Percentiles rank a stretch among this genome's conserved stretches.
Conservation (phyloP, 495 filamentous ascomycete genomes). For the Aspergillus baeticus region DNA sequence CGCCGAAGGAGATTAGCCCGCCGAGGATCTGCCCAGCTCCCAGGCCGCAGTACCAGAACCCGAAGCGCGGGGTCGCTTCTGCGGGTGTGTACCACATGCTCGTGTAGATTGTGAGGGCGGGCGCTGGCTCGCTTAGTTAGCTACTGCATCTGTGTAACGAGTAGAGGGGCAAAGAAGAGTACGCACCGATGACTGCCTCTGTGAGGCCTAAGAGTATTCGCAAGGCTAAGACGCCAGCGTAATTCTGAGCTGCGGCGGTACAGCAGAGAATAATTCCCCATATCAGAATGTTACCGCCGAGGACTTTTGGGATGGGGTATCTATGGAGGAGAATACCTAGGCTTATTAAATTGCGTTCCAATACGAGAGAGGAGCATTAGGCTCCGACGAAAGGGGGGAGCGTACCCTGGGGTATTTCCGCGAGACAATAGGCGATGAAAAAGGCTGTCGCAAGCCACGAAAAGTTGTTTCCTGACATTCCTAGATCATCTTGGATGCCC, state of each 20-base stretch:
- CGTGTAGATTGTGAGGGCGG: conserved; percentile 50
- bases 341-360: neutral
- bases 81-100: conserved; percentile 62
- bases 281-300: conserved; percentile 52
- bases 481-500: conserved; percentile 50
- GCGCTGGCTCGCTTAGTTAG: conserved; percentile 24
- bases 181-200: conserved; percentile 56
- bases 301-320: conserved; percentile 55
- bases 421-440: conserved; percentile 54
- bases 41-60: conserved; percentile 65
- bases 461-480: conserved; percentile 53
- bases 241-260: conserved; percentile 53
- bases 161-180: neutral
- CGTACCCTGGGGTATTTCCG: conserved; percentile 53
- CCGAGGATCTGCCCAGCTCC: conserved; percentile 64
- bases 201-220: conserved; percentile 64
- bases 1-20: conserved; percentile 58
- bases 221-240: conserved; percentile 39
- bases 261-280: conserved; percentile 61
- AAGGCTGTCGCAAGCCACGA: conserved; percentile 54
- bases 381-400: neutral
- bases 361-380: too few species aligned
- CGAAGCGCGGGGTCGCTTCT: conserved; percentile 61
- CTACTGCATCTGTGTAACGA: neutral
- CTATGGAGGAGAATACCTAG: conserved; percentile 44